phyloP scores from a whole-genome alignment of 2,329 filamentous ascomycete genomes.

The Exophiala lecanii-corni region DNA sequence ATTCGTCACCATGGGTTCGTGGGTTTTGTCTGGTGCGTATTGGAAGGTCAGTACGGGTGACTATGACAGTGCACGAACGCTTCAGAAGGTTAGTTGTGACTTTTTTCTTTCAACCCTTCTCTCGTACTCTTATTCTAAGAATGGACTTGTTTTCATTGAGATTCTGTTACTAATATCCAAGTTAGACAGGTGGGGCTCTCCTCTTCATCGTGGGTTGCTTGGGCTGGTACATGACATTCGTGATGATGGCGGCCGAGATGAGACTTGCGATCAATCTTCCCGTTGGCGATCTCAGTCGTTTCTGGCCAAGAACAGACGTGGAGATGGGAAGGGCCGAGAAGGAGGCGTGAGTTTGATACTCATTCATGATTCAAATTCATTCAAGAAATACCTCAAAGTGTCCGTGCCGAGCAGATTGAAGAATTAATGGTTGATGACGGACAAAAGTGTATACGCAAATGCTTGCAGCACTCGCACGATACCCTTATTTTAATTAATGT shows the following conservation, averaged over 20 bases:
- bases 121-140: not conserved
- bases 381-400: too few relatives aligned
- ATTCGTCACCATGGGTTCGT: constrained; percentile 21
- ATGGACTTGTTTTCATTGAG: not conserved
- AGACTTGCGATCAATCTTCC: constrained; percentile 22
- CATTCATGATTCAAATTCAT: too few relatives aligned
- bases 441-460: too few relatives aligned
- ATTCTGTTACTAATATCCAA: too few relatives aligned
- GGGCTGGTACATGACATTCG: constrained; percentile 26
- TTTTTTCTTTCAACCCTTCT: not conserved
- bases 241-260: constrained; percentile 27
- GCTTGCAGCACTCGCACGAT: too few relatives aligned
- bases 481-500: too few relatives aligned
- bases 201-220: constrained; percentile 23
- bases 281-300: constrained; percentile 24
- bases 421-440: too few relatives aligned
- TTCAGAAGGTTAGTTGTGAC: constrained; percentile 23
- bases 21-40: constrained; percentile 24
- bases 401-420: too few relatives aligned
- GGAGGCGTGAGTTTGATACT: constrained; percentile 16
- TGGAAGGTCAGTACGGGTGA: constrained; percentile 25
- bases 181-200: constrained; percentile 22
- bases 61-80: constrained; percentile 13
- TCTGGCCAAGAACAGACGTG: constrained; percentile 23
- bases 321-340: constrained; percentile 21